Percentiles rank a stretch among this genome's conserved stretches.
Evolutionary conservation across 495 filamentous ascomycete species (phyloP).

Genomic region (Penicillium salamii): DNA sequence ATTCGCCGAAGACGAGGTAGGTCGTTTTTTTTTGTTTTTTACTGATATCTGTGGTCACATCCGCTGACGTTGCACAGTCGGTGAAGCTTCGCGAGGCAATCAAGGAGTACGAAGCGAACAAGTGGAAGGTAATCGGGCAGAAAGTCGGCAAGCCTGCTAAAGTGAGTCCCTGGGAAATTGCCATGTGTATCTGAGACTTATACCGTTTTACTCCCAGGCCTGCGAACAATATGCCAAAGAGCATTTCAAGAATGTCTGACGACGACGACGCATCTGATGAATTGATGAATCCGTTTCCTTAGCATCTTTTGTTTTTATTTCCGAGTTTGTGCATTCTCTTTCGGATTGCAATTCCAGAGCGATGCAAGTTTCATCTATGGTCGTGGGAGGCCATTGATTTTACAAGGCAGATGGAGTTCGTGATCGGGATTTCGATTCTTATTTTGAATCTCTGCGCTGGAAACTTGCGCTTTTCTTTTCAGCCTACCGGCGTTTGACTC

Average conservation of each 20-base stretch:
- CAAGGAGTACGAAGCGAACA: slow-evolving; percentile 97
- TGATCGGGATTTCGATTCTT: slow-evolving; percentile 22
- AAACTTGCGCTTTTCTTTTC: slow-evolving; percentile 8
- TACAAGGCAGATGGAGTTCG: slow-evolving; percentile 33
- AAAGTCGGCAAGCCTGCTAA: slow-evolving; percentile 99
- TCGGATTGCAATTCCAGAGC: slow-evolving; percentile 34
- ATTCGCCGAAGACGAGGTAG: slow-evolving; percentile 96
- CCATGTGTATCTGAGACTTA: no score
- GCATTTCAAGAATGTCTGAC: slow-evolving; percentile 68
- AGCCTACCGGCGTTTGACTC: slow-evolving; percentile 24
- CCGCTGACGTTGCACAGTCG: slow-evolving; percentile 55
- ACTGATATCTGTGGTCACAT: slow-evolving; percentile 7
- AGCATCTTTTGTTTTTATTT: slow-evolving; percentile 37
- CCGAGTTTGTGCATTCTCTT: slow-evolving; percentile 25
- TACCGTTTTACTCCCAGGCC: slow-evolving; percentile 62
- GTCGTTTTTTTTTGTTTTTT: slow-evolving; percentile 11
- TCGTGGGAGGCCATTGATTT: slow-evolving; percentile 17
- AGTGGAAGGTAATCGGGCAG: slow-evolving; percentile 94
- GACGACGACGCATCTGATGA: slow-evolving; percentile 32
- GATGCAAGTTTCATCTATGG: slow-evolving; percentile 25
- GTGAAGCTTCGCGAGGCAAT: slow-evolving; percentile 85
- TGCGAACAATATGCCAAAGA: slow-evolving; percentile 99
- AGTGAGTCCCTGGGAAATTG: slow-evolving; percentile 52
- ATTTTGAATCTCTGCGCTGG: slow-evolving; percentile 5
- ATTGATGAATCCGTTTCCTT: slow-evolving; percentile 32